Conservation (phyloP, 2,329 filamentous ascomycete species). For the Trichoderma semiorbis region DNA sequence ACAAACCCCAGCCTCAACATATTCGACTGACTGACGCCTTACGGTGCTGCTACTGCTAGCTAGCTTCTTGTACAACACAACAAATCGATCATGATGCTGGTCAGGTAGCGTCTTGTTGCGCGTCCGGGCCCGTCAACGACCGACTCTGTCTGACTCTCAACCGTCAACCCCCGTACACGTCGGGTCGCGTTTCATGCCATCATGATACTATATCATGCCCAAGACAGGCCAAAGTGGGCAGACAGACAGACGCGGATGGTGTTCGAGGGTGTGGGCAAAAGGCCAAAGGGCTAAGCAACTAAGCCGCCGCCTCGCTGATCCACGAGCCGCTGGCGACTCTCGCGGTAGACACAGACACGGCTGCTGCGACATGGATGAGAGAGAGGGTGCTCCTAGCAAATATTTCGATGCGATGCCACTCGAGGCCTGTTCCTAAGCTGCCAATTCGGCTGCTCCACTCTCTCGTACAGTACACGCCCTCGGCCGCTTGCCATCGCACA, state of each 20-base stretch:
- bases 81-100: not conserved
- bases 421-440: not conserved
- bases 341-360: not conserved
- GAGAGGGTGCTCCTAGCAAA: not conserved
- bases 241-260: not conserved
- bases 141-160: not conserved
- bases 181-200: constrained; percentile 14
- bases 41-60: not conserved
- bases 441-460: not conserved
- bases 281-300: not conserved
- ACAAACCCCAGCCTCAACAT: not conserved
- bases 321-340: constrained; percentile 17
- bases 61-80: not conserved
- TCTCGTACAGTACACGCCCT: not conserved
- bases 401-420: not conserved
- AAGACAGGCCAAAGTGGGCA: not conserved
- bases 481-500: not conserved
- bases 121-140: not conserved
- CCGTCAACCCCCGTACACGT: constrained; percentile 8
- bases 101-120: not conserved
- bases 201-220: not conserved
- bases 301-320: constrained; percentile 18
- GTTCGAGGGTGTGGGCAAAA: not conserved
- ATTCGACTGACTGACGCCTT: not conserved
- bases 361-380: not conserved